Conservation (phyloP, 169 alveolate genomes). For the Toxoplasma gondii region DNA sequence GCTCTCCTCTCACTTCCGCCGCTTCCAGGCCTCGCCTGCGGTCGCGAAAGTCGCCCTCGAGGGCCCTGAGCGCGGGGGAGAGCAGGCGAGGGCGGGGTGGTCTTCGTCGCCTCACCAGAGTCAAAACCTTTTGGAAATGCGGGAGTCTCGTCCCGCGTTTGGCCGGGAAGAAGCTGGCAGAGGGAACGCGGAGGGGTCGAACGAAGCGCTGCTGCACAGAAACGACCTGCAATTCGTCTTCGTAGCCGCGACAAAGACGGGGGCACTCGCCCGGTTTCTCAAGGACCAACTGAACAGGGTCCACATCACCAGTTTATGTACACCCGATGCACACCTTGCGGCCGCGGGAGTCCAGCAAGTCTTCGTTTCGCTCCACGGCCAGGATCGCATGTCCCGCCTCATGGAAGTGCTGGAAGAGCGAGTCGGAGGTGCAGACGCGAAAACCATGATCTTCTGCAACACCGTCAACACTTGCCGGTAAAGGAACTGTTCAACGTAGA, state of each 20-base stretch:
- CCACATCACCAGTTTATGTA: conserved; percentile 21
- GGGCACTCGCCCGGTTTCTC: conserved; percentile 54
- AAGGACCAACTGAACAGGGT: background rate
- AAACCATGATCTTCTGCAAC: conserved; percentile 62
- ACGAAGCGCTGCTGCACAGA: background rate
- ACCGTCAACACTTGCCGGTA: conserved; percentile 60
- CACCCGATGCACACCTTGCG: conserved; percentile 48
- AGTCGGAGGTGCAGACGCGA: background rate
- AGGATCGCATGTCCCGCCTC: conserved; percentile 19
- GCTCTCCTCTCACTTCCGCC: background rate
- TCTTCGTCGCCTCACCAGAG: background rate
- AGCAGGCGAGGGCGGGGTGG: background rate
- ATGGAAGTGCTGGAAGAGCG: conserved; percentile 37
- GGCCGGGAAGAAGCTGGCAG: background rate
- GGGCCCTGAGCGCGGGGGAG: background rate
- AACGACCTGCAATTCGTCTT: conserved; percentile 38
- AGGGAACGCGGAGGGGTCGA: background rate
- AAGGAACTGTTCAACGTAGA: background rate
- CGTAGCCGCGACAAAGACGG: conserved; percentile 64
- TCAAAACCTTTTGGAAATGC: background rate
- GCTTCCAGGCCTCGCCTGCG: background rate
- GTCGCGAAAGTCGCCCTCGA: background rate
- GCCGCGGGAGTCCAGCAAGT: conserved; percentile 52
- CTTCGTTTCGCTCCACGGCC: conserved; percentile 59
- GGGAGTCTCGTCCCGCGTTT: background rate